A percentile compares a stretch with the other conserved stretches of the same genome.
phyloP scores from a whole-genome alignment of 208 protist species.

The Crithidia fasciculata region DNA sequence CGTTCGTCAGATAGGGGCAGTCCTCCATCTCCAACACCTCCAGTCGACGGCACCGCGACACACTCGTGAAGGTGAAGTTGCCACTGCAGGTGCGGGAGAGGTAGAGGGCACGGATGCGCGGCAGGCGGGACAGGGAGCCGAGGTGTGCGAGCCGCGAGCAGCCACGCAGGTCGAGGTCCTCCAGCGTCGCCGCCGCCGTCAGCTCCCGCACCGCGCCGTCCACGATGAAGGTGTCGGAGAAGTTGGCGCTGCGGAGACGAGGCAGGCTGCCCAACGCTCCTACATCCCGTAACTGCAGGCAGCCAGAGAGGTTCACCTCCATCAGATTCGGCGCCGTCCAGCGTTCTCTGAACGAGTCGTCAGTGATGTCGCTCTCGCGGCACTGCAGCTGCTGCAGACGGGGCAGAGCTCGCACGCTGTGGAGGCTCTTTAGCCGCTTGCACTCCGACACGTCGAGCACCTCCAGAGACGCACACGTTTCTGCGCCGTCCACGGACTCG shows the following conservation, averaged over 20 bases:
- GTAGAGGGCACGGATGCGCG: conserved; percentile 44
- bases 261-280: conserved; percentile 15
- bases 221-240: conserved; percentile 26
- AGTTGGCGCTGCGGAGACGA: conserved; percentile 23
- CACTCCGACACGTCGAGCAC: conserved; percentile 30
- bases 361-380: conserved; percentile 13
- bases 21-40: conserved; percentile 46
- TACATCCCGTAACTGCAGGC: conserved; percentile 17
- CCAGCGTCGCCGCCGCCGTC: conserved; percentile 28
- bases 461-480: conserved; percentile 11
- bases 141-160: conserved; percentile 43
- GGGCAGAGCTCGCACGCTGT: conserved; percentile 17
- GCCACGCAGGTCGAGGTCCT: conserved; percentile 36
- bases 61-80: conserved; percentile 48
- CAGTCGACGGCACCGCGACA: conserved; percentile 44
- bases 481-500: not conserved
- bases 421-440: conserved; percentile 9
- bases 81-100: conserved; percentile 46
- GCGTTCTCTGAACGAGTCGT: conserved; percentile 23
- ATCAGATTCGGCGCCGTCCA: conserved; percentile 38
- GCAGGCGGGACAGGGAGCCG: conserved; percentile 38
- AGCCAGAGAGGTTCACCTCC: conserved; percentile 25
- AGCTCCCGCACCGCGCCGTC: conserved; percentile 25
- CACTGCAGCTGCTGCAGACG: conserved; percentile 34
- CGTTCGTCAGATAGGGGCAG: conserved; percentile 45